Base-by-base conservation (phyloP, 2,329 filamentous ascomycete genomes). In the Hirsutella minnesotensis region DNA sequence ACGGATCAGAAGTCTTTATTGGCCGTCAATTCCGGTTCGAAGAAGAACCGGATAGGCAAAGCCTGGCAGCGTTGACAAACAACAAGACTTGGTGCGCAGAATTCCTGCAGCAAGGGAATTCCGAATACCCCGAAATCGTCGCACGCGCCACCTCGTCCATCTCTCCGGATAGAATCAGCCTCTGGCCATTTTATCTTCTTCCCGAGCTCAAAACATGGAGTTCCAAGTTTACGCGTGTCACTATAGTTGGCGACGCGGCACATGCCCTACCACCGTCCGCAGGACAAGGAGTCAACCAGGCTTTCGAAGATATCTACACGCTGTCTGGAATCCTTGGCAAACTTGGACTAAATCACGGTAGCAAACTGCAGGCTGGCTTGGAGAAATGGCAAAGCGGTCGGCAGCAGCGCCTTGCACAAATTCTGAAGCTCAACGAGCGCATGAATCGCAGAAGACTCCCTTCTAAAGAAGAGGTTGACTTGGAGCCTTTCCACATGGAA, bases 171-270 rank as follows among this genome's bases (percentile, higher is more conserved):
- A 54, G 46, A 2, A 56, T 73, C 40, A 68, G 66, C 40, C 51
- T 70, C 1, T 75, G 71, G 71, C 67, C 70, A 0, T 75, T 72
- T 33, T 69, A 68, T 44, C 52, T 64, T 2, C 58, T 73, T 1
- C 70, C 70, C 0, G 64, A 63, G 48, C 60, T 75, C 1, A 60
- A 64, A 2, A 55, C 51, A 0, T 75, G 71, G 70, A 50, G 52
- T 0, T 70, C 67, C 1, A 47, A 51, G 1, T 43, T 51, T 5
- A 50, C 55, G 0, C 55, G 62, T 0, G 64, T 71, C 0, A 39
- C 71, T 3, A 64, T 76, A 15, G 51, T 72, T 1, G 69, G 69
- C 0, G 69, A 72, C 24, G 66, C 65, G 4, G 69, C 68, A 1
- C 68, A 73, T 41, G 69, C 66, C 0, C 65, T 73, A 13, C 68